Conservation (phyloP, 257 asterid species). For the Ballota nigra region DNA sequence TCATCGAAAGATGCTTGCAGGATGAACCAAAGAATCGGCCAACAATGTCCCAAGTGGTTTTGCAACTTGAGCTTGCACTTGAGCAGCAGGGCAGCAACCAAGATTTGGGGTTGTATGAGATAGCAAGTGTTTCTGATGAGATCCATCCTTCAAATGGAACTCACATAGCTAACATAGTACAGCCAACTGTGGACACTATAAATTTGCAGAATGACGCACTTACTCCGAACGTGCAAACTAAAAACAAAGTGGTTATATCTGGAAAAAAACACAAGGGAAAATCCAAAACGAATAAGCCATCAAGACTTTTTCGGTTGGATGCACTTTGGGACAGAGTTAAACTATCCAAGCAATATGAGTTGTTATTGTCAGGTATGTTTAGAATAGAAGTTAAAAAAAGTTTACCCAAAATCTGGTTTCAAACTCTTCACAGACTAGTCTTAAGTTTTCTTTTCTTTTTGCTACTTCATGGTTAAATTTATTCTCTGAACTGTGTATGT, state of each 20-base stretch:
- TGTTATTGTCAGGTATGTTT: too few relatives aligned
- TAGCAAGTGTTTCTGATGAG: not conserved
- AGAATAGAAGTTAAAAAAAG: too few relatives aligned
- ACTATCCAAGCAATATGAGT: too few relatives aligned
- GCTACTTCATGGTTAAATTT: too few relatives aligned
- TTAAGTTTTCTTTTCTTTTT: too few relatives aligned
- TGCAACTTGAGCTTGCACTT: slow-evolving; percentile 31
- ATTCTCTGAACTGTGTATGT: too few relatives aligned
- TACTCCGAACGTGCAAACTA: not conserved
- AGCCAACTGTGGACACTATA: not conserved
- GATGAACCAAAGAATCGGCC: slow-evolving; percentile 46
- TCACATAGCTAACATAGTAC: not conserved
- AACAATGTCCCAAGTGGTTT: slow-evolving; percentile 38
- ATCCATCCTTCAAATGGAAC: not conserved
- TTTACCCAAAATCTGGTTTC: not conserved
- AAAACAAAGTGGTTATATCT: not conserved
- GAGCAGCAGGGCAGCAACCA: slow-evolving; percentile 22
- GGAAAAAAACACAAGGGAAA: too few relatives aligned
- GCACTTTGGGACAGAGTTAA: too few relatives aligned
- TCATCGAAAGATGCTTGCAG: slow-evolving; percentile 38
- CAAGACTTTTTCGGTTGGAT: too few relatives aligned
- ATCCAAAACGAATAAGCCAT: too few relatives aligned
- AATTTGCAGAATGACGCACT: not conserved
- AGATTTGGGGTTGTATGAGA: not conserved
- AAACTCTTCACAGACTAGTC: not conserved